phyloP scores from a whole-genome alignment of 495 filamentous ascomycete genomes.

The Aspergillus hancockii region DNA sequence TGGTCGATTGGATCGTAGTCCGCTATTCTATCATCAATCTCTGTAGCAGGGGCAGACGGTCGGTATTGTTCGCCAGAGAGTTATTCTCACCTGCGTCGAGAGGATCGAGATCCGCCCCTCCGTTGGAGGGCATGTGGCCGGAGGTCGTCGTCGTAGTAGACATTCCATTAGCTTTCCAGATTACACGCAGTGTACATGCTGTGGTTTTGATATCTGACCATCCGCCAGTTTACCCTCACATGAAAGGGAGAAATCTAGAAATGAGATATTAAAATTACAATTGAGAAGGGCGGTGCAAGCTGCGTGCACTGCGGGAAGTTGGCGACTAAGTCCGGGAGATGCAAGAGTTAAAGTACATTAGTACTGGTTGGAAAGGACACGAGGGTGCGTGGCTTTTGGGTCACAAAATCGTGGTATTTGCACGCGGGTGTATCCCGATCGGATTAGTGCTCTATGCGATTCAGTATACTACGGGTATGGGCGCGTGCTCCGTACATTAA shows the following conservation, averaged over 20 bases:
- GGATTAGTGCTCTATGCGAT: no score
- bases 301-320: neutral
- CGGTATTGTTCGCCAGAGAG: neutral
- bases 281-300: neutral
- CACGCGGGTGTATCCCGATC: no score
- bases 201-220: conserved; percentile 18
- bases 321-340: no score
- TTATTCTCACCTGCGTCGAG: conserved; percentile 45
- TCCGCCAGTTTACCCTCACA: conserved; percentile 15
- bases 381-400: no score
- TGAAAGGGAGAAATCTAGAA: neutral
- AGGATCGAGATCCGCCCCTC: conserved; percentile 35
- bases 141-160: conserved; percentile 32
- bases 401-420: no score
- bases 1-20: conserved; percentile 94
- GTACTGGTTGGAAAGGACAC: no score
- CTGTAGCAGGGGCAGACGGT: conserved; percentile 20
- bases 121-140: conserved; percentile 44
- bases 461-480: no score
- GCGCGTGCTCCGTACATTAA: no score
- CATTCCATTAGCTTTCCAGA: conserved; percentile 42
- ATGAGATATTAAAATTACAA: conserved; percentile 2
- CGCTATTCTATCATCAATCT: conserved; percentile 47
- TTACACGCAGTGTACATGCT: conserved; percentile 33
- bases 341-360: no score